A percentile compares a stretch with the other conserved stretches of the same genome.
These are phyloP conservation scores for Yamadazyma friedrichii DNA, from an alignment of 1,139 yeast species.

Conservation along the genomic window DNA sequence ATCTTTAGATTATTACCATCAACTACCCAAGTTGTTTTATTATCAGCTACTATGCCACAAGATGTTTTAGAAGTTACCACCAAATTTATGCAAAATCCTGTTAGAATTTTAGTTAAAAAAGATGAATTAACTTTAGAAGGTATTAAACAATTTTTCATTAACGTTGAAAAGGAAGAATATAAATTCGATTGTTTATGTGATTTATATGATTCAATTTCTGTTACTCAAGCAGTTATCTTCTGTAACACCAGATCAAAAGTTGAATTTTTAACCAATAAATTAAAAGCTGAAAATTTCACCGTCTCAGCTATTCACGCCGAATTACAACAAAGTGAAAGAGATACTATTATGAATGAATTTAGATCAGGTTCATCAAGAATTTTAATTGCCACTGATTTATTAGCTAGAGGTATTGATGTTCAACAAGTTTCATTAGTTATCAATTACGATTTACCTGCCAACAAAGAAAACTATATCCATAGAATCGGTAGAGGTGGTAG, in stretches of 20 bases:
- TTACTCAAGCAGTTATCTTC: slow-evolving; percentile 98
- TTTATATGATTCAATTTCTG: slow-evolving; percentile 95
- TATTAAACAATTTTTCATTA: slow-evolving; percentile 93
- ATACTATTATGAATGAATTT: slow-evolving; percentile 97
- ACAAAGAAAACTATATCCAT: slow-evolving; percentile 98
- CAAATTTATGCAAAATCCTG: slow-evolving; percentile 96
- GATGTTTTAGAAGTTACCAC: slow-evolving; percentile 96
- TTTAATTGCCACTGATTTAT: slow-evolving; percentile 92
- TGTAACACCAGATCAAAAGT: slow-evolving; percentile 99
- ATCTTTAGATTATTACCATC: slow-evolving; percentile 93
- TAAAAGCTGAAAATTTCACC: slow-evolving; percentile 85
- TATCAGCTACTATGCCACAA: slow-evolving; percentile 97
- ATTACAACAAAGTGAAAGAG: slow-evolving; percentile 96
- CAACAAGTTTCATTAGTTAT: slow-evolving; percentile 98
- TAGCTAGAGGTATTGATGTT: slow-evolving; percentile 99
- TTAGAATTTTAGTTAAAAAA: slow-evolving; percentile 94
- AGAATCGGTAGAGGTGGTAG: slow-evolving; percentile 99
- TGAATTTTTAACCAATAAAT: slow-evolving; percentile 85
- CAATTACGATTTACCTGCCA: slow-evolving; percentile 95
- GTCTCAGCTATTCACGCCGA: slow-evolving; percentile 98
- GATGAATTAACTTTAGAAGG: slow-evolving; percentile 98
- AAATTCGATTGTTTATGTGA: slow-evolving; percentile 96
- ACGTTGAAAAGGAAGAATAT: slow-evolving; percentile 90
- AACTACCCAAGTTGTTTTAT: slow-evolving; percentile 92
- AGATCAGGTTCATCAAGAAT: slow-evolving; percentile 98